Evolutionary conservation across 768 basidiomycete genomes (phyloP).

Genomic region (Peribolospora baueri): DNA sequence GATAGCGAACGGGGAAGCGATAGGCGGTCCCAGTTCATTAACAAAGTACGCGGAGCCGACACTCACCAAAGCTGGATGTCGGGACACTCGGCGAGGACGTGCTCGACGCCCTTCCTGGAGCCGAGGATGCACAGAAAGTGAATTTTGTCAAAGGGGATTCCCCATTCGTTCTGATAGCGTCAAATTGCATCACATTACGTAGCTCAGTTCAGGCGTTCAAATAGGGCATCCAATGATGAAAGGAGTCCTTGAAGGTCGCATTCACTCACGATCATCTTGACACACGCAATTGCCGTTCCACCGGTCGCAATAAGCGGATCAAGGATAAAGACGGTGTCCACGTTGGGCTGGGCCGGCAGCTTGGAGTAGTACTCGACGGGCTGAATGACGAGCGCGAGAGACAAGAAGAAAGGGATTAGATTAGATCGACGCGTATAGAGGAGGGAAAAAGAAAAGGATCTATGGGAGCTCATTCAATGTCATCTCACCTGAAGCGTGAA

Average conservation of each 20-base stretch:
- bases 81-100: constrained; percentile 43
- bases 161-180: constrained; percentile 18
- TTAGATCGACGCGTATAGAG: no score
- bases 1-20: not conserved
- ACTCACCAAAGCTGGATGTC: constrained; percentile 40
- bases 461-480: no score
- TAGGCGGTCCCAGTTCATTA: constrained; percentile 1
- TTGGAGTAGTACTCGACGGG: constrained; percentile 16
- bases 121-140: constrained; percentile 64
- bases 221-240: constrained; percentile 33
- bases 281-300: constrained; percentile 66
- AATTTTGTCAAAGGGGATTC: constrained; percentile 35
- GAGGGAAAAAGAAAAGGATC: no score
- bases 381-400: constrained; percentile 4
- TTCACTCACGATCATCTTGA: constrained; percentile 42
- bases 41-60: constrained; percentile 2
- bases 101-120: constrained; percentile 43
- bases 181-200: not conserved
- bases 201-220: not conserved
- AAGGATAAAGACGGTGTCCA: constrained; percentile 64
- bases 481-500: no score
- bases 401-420: no score
- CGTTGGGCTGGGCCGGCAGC: constrained; percentile 64
- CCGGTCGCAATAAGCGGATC: constrained; percentile 90
- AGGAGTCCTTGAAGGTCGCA: constrained; percentile 34